Base-by-base conservation (phyloP, 306 rosid species). In the Malus sylvestris region DNA sequence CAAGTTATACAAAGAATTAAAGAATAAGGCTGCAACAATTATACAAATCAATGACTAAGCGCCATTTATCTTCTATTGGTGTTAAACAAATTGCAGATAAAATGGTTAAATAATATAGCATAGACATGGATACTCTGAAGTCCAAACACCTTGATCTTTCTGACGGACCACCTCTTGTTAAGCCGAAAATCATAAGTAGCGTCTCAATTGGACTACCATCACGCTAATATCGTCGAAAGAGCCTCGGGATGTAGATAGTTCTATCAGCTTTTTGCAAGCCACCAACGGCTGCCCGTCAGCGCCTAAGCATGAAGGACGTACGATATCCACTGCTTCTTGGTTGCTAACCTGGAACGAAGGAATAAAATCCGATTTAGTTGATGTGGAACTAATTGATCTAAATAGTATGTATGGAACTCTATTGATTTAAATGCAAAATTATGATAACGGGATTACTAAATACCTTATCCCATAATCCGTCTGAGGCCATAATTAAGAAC, bases 381-480 rank as follows among this genome's bases (percentile, higher is more conserved):
- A 59, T 19, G 9, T n/a, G 49, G 57, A 13, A 69, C 67, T 6
- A 22, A 20, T 16, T 40, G 22, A 38, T 55, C 10, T 12, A 61
- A 59, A n/a, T 14, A 14, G 5, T 40, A 64, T 10, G 44, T 23
- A 14, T 14, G 53, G 19, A 25, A 40, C 1, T 18, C 22, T 8
- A 57, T 16, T 16, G 59, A 18, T 10, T 42, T 42, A 18, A 44
- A 60, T 4, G 68, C 29, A 18, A 8, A 27, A 10, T 71, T 3
- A 42, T 16, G 68, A 60, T 25, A 40, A 25, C 69, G 3, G 44
- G 42, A 42, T 18, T 0, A 4, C 5, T 18, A 33, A 33, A 25
- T 84, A 94, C 97, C 92, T 87, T 95, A 81, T 95, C 99, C 99
- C 99, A 95, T 75, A 95, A 83, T 68, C 99, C 99, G 30, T 95